Base-by-base conservation (phyloP, 75 land plant genomes). In the Gnetum montanum region DNA sequence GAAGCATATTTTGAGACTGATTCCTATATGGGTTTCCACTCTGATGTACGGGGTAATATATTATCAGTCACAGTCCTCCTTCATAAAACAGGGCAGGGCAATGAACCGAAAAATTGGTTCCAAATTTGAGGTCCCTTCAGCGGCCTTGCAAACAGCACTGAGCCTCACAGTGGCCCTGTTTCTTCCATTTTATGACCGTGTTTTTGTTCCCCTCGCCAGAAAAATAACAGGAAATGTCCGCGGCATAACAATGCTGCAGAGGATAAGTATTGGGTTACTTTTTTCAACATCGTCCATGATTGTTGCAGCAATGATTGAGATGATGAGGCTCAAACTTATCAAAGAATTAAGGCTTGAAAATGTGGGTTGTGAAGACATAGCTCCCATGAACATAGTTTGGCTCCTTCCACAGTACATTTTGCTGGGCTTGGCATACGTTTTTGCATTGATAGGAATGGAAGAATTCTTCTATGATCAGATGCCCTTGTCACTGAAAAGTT, bases 331-430 rank as follows among this genome's bases (percentile, higher is more conserved):
- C 8, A 13, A 53, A 38, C 51, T 59, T 18, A 66, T 66, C n/a
- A 51, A 31, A 25, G 69, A 70, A n/a, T 30, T 70, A 60, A 74
- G 83, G 12, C 52, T 81, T 48, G 40, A 61, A 16, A 69, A 77
- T 19, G 31, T 11, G 36, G 66, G 74, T 8, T 15, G 51, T 6
- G 59, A 19, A 8, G 64, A 70, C 15, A 23, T 81, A 6, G n/a
- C n/a, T n/a, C 84, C 84, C 23, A 68, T 83, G 70, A 83, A 72
- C 33, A 55, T 75, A 7, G 79, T 73, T 69, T 83, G 86, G 86
- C 25, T 83, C 34, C 49, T 66, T 41, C 86, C 86, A 30, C 83
- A 83, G 16, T 75, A 79, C 45, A 51, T 69, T 29, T 30, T 81
- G 22, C 51, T 60, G 53, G 73, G 77, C 31, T n/a, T 67, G 26